Evolutionary conservation across 1,139 yeast genomes (phyloP), one percentile per base, ranked within the genome.

Genomic region (Magnusiomyces tetraspermus): DNA sequence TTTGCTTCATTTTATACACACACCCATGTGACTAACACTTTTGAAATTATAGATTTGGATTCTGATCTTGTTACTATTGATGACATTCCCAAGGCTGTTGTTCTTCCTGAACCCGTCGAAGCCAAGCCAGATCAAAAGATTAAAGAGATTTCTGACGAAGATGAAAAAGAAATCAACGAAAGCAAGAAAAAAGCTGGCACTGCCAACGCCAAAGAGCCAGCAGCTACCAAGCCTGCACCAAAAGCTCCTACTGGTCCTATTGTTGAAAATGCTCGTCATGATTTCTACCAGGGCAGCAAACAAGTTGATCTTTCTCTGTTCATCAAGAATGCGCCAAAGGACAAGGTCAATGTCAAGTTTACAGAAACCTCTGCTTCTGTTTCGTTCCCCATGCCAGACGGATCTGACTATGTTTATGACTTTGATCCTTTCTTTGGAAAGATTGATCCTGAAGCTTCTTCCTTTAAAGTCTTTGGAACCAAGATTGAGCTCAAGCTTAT

Each of bases 241-340:
- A n/a, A 47, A 19, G 22, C 47, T 15, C 33, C 47, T 10, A 2
- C 50, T 38, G 42, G 11, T 23, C 52, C 51, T 15, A 54, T 37
- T 17, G 49, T 59, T 8, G 58, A 71, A 49, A 75, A 77, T 55
- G 74, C 82, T 56, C 77, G 83, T 63, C 79, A 77, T 44, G 96
- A 89, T 62, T 89, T 94, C 89, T 88, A 83, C 67, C 96, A 89
- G 65, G 74, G 80, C 22, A 65, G 71, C 17, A 72, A 72, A 0
- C 66, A 69, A 2, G 77, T 89, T 17, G 81, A 83, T 5, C 73
- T 90, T 36, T 80, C 95, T 1, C 71, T 92, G 6, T 92, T 84
- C 61, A 80, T 88, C 53, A 83, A 84, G 58, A 78, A 78, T 44
- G 74, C 83, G 31, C 81, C 85, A 21, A 68, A 71, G 48, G 76